A percentile compares a stretch with the other conserved stretches of the same genome.
phyloP scores from a whole-genome alignment of 352 stramenopile genomes.

The Phytophthora pistaciae region DNA sequence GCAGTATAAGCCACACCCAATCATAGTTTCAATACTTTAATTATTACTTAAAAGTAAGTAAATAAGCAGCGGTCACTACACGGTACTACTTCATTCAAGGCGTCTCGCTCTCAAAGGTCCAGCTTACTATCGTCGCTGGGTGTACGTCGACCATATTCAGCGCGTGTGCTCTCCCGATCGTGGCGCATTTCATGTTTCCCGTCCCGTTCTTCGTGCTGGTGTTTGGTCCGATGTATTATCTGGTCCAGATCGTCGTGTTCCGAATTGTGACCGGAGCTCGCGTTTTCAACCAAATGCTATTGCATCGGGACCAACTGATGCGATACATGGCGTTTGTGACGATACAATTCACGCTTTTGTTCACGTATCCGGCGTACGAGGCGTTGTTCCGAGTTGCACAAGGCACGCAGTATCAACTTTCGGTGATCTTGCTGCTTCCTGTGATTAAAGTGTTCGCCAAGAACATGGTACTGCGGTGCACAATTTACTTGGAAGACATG shows the following conservation, averaged over 20 bases:
- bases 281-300: conserved; percentile 2
- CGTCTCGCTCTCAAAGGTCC: not conserved
- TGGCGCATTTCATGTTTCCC: conserved; percentile 9
- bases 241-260: conserved; percentile 7
- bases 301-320: not conserved
- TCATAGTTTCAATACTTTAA: no score
- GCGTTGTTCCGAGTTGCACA: conserved; percentile 7
- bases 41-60: no score
- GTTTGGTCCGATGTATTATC: conserved; percentile 8
- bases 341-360: conserved; percentile 1
- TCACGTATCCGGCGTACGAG: conserved; percentile 22
- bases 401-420: conserved; percentile 7
- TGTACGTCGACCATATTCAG: conserved; percentile 3
- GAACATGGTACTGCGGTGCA: conserved; percentile 14
- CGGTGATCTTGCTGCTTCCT: conserved; percentile 18
- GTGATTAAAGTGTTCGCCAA: conserved; percentile 36
- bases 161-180: not conserved
- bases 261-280: not conserved
- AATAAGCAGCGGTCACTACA: not conserved
- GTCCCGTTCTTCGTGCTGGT: conserved; percentile 15
- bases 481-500: conserved; percentile 20
- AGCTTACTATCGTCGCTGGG: not conserved
- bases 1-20: no score
- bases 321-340: conserved; percentile 12
- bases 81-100: conserved; percentile 6